Evolutionary conservation across 805 yeast species (phyloP), one percentile per base, ranked within the genome.

Genomic region (Lipomyces starkeyi): DNA sequence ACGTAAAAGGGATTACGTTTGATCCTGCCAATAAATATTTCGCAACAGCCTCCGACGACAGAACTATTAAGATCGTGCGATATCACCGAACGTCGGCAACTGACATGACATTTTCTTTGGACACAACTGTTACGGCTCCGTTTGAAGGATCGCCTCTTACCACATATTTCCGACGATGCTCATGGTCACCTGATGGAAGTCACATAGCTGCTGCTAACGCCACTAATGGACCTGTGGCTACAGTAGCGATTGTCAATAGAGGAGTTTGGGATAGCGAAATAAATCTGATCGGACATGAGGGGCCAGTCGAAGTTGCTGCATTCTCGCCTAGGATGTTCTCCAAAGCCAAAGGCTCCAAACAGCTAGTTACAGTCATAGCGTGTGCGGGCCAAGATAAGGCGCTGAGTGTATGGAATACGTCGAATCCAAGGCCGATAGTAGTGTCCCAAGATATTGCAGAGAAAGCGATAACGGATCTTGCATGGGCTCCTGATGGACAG

Each of bases 11-110:
- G 66, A 91, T 95, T 13, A 94, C 94, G 1, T 95, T 95, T 78
- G 99, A 95, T 77, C 99, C 99, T 0, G 99, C 99, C 2, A 93
- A 93, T 78, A 95, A 95, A 80, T 95, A 92, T 78, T 95, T 95
- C 81, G 98, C 97, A 7, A 94, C 99, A 0, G 93, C 96, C 27
- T 91, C 97, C 1, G 99, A 95, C 79, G 99, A 95, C 79, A 83
- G 99, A 75, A 90, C 97, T 0, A 88, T 94, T 60, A 85, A 97
- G 67, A 87, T 95, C 34, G 91, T 94, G 76, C 83, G 98, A 66
- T 95, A 93, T 77, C 92, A 92, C 73, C 87, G 88, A 66, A 84
- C 87, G 13, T 86, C 90, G 4, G 82, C 85, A 6, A 75, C 81
- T 1, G 96, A 90, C 69, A 83, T 91, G 75, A 89, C 93, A 58